These are phyloP conservation scores for Bondarzewia mesenterica DNA, from an alignment of 1,284 basidiomycete species.

Conservation along the genomic window DNA sequence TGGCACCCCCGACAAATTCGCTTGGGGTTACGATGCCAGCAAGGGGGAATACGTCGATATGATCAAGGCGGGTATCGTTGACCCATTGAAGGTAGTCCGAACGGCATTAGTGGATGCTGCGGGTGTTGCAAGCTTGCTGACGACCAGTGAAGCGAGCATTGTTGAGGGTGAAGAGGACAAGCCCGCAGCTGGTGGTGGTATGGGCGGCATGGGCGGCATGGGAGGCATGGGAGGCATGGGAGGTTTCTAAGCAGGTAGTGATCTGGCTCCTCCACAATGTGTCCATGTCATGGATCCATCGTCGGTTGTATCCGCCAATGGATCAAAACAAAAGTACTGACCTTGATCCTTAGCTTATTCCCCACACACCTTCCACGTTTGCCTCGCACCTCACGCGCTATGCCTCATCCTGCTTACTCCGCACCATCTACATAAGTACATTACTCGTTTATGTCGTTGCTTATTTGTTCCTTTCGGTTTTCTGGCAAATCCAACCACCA, in stretches of 20 bases:
- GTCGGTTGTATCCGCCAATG: not conserved
- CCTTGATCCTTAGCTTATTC: not conserved
- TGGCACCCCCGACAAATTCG: constrained; percentile 60
- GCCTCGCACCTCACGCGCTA: not conserved
- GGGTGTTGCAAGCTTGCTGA: constrained; percentile 85
- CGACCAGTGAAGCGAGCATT: constrained; percentile 89
- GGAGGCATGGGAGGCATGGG: constrained; percentile 32
- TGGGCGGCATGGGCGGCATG: constrained; percentile 56
- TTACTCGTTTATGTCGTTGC: not conserved
- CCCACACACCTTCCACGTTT: not conserved
- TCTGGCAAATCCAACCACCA: not conserved
- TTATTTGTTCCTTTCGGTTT: not conserved
- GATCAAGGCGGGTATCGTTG: constrained; percentile 91
- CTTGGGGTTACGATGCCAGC: constrained; percentile 87
- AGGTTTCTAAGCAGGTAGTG: constrained; percentile 22
- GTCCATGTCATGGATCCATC: not conserved
- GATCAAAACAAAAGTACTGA: no score
- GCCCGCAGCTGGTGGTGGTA: constrained; percentile 38
- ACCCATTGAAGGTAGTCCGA: constrained; percentile 88
- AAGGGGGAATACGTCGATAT: constrained; percentile 93
- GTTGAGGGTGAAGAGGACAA: constrained; percentile 88
- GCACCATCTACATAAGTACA: not conserved
- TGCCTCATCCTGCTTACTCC: not conserved
- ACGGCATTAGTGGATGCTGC: constrained; percentile 87
- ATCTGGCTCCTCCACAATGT: not conserved